Evolutionary conservation across 441 rosid species (phyloP), one percentile per base, ranked within the genome.

Genomic region (Gossypium aridum): DNA sequence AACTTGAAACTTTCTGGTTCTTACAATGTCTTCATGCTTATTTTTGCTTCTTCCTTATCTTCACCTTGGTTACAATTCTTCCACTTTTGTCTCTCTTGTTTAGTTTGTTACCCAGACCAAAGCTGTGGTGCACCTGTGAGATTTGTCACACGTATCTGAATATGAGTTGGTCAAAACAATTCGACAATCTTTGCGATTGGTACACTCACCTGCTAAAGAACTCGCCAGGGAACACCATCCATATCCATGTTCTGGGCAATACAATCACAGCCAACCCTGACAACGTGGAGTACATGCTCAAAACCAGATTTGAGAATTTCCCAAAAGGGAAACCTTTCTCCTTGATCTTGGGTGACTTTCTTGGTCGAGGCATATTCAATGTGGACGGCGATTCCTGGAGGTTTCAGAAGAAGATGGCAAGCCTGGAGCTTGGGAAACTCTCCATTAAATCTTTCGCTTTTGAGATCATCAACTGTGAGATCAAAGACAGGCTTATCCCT

Each of bases 221-320:
- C 20, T 90, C 95, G 5, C 84, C 89, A 0, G 61, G 87, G 10
- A 84, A 83, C 79, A 89, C 96, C 16, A 79, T 89, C 75, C 88
- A 80, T 62, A 75, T 90, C 34, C 83, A 90, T 53, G 87, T 85
- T 53, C 87, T 91, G 17, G 78, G 83, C 49, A 86, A 86, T 77
- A 83, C 83, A 3, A 83, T 89, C 73, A 91, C 93, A 2, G 92
- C 91, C 4, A 87, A 89, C 47, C 93, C 89, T 0, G 75, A 82
- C 39, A 91, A 89, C 86, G 88, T 91, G 0, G 93, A 89, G 71
- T 82, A 91, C 79, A 85, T 91, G 72, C 92, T 91, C 72, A 89
- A 83, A 80, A 89, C 92, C 17, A 78, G 81, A 6, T 87, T 87
- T 73, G 71, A 75, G 10, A 87, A 87, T 77, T 85, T 77, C 78